Evolutionary conservation across 345 rosid genomes (phyloP).

Genomic region (Dipteronia dyeriana): DNA sequence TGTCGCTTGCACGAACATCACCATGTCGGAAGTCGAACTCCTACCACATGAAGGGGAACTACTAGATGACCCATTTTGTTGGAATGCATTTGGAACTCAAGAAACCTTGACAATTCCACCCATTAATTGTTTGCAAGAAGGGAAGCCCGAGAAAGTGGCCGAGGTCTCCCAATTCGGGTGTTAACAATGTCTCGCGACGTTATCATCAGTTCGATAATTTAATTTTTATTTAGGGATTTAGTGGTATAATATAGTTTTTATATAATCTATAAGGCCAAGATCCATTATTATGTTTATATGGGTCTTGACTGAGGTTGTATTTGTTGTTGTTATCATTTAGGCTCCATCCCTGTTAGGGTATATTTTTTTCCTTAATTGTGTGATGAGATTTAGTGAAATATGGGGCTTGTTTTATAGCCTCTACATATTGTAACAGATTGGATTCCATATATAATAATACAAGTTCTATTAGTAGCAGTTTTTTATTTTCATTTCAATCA

Average conservation of each 20-base stretch:
- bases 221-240: background rate
- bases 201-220: background rate
- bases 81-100: constrained; percentile 92
- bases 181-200: background rate
- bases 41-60: constrained; percentile 82
- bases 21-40: constrained; percentile 87
- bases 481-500: background rate
- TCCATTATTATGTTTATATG: constrained; percentile 12
- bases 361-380: constrained; percentile 59
- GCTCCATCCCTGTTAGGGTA: constrained; percentile 72
- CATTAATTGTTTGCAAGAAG: constrained; percentile 70
- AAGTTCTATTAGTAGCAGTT: background rate
- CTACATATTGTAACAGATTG: constrained; percentile 15
- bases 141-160: constrained; percentile 50
- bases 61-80: constrained; percentile 95
- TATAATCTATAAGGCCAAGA: constrained; percentile 15
- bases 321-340: constrained; percentile 23
- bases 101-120: constrained; percentile 88
- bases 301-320: constrained; percentile 16
- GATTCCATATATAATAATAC: constrained; percentile 11
- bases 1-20: constrained; percentile 89
- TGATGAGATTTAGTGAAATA: constrained; percentile 43
- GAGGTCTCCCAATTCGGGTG: constrained; percentile 33
- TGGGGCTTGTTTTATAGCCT: constrained; percentile 24
- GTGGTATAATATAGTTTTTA: background rate